Base-by-base conservation (phyloP, 768 basidiomycete genomes). In the Galerina marginata region DNA sequence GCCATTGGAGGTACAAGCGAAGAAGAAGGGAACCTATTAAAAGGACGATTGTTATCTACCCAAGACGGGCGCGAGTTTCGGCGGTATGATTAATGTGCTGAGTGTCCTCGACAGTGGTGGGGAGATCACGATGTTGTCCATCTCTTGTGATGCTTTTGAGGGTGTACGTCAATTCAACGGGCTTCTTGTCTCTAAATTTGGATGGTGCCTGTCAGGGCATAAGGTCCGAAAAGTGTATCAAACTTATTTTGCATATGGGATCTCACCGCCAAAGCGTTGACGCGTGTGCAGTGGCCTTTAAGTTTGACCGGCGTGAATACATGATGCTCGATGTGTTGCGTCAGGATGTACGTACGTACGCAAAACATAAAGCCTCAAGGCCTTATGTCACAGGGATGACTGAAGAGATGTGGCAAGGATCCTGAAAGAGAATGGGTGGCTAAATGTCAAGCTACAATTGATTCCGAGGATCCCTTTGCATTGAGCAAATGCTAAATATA, bases 21-120 rank as follows among this genome's bases (percentile, higher is more conserved):
- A 51, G 49, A 57, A 52, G 50, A 45, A 45, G 49, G 43, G 43
- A n/a, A 45, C 52, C 54, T 56, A 62, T 56, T 61, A 63, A 63
- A 63, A 61, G 61, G 61, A 54, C 47, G 60, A 61, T 61, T 58
- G 53, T 58, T 63, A 66, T 63, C 60, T 56, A 56, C 59, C 63
- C 48, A 47, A 53, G 43, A 38, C 56, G 55, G 60, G 48, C 50
- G 42, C 50, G 49, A 50, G 42, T 40, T 59, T 39, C 49, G 53
- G 56, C 64, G 46, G 37, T 52, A 54, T 65, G 64, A 56, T 65
- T 62, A 33, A 33, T 33, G 29, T 33, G 29, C 29, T 1, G 56
- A 65, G 55, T 60, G 60, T 65, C 52, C 54, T 65, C 61, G 62
- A 66, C 65, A 66, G 48, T 51, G 58, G 65, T 63, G 65, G 62